A percentile compares a stretch with the other conserved stretches of the same genome.
Evolutionary conservation across 768 basidiomycete species (phyloP).

Genomic region (Agrocybe praecox): DNA sequence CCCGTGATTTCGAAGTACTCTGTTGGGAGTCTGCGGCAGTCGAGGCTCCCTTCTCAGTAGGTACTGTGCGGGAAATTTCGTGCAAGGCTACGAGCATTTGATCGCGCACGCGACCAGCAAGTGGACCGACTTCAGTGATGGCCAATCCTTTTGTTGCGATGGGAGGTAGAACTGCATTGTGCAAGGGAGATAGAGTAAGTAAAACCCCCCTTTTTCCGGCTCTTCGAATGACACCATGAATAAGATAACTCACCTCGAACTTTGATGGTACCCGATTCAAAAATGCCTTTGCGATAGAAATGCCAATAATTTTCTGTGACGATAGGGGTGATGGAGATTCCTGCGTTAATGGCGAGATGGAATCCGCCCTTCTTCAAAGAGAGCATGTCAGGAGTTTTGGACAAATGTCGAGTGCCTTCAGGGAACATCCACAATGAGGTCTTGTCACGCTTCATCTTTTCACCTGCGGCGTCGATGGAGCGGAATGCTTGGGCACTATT

Average conservation of each 20-base stretch:
- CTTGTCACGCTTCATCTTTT: conserved; percentile 69
- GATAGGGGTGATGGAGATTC: conserved; percentile 89
- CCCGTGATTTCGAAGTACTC: not conserved
- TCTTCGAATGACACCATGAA: not conserved
- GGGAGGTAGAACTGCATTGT: conserved; percentile 82
- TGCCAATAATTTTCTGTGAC: conserved; percentile 94
- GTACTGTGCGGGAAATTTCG: conserved; percentile 61
- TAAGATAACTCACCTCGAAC: conserved; percentile 66
- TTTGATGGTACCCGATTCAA: conserved; percentile 76
- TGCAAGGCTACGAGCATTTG: conserved; percentile 79
- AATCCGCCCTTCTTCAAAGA: conserved; percentile 99
- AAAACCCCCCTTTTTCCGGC: too few species aligned
- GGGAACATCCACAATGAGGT: conserved; percentile 94
- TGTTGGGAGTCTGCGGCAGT: not conserved
- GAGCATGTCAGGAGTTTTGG: conserved; percentile 64
- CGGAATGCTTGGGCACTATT: conserved; percentile 74
- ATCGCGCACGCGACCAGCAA: conserved; percentile 68
- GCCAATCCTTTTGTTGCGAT: conserved; percentile 76
- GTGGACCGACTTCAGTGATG: conserved; percentile 64
- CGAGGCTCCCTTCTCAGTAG: conserved; percentile 5
- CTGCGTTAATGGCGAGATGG: conserved; percentile 90
- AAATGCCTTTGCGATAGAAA: conserved; percentile 77
- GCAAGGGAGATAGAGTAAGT: too few species aligned
- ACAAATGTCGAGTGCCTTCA: conserved; percentile 88
- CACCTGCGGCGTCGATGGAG: conserved; percentile 76